Conservation (phyloP, 2,329 filamentous ascomycete species). For the Colletotrichum musicola region DNA sequence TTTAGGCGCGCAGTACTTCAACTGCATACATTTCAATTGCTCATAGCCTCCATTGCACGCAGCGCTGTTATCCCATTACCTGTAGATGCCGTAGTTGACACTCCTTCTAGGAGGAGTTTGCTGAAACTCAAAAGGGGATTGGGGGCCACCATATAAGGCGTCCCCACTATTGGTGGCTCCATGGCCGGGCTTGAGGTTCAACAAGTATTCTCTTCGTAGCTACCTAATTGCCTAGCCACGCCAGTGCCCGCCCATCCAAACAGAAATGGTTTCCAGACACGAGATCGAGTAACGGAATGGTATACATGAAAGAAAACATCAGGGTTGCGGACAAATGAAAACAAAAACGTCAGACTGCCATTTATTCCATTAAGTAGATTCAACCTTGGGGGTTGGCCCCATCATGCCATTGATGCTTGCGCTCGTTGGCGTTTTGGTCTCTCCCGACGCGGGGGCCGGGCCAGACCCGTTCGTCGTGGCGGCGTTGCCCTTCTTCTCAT, state of each 20-base stretch:
- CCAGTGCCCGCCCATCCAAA: slow-evolving; percentile 22
- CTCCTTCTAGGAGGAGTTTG: too few species aligned
- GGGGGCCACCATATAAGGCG: too few species aligned
- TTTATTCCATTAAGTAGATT: slow-evolving; percentile 47
- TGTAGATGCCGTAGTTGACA: too few species aligned
- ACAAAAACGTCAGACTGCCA: slow-evolving; percentile 27
- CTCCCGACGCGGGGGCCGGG: slow-evolving; percentile 61
- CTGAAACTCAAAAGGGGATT: too few species aligned
- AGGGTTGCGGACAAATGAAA: slow-evolving; percentile 34
- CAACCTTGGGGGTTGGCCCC: slow-evolving; percentile 60
- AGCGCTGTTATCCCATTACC: too few species aligned
- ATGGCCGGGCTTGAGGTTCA: too few species aligned
- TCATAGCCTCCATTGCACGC: too few species aligned
- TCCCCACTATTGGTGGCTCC: too few species aligned
- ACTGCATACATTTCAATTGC: too few species aligned
- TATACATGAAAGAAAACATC: slow-evolving; percentile 39
- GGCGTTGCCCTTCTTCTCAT: slow-evolving; percentile 74
- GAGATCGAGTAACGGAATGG: slow-evolving; percentile 36
- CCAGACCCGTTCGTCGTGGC: slow-evolving; percentile 56
- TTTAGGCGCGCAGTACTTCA: too few species aligned
- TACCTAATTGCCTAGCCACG: slow-evolving; percentile 32
- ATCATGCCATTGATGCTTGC: slow-evolving; percentile 63
- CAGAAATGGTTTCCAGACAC: slow-evolving; percentile 19
- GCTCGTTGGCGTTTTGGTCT: slow-evolving; percentile 66
- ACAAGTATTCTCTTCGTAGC: slow-evolving; percentile 32